Percentiles rank a stretch among this genome's conserved stretches.
Conservation (phyloP, 1,139 yeast genomes). For the Kluyveromyces sp. region DNA sequence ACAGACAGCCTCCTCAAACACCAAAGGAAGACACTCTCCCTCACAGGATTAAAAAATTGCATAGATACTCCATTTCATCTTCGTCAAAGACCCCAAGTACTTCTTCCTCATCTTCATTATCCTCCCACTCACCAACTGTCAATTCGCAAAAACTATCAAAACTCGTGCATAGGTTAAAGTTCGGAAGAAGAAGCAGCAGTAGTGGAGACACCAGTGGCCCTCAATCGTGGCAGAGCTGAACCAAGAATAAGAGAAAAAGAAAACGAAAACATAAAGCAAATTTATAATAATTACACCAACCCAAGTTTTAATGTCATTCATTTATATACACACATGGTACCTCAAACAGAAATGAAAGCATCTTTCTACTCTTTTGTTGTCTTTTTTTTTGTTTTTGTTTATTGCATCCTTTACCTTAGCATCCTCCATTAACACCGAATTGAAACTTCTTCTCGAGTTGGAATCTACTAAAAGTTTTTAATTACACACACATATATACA, state of each 20-base stretch:
- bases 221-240: slow-evolving; percentile 3
- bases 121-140: slow-evolving; percentile 5
- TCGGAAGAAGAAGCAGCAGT: slow-evolving; percentile 10
- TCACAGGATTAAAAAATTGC: background rate
- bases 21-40: background rate
- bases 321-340: no score
- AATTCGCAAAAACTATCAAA: slow-evolving; percentile 9
- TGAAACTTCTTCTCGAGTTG: no score
- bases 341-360: no score
- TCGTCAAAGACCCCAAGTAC: slow-evolving; percentile 4
- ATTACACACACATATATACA: no score
- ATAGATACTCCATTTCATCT: slow-evolving; percentile 8
- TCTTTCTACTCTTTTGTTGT: no score
- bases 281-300: background rate
- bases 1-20: background rate
- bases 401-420: no score
- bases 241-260: no score
- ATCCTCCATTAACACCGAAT: no score
- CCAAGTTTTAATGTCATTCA: no score
- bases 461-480: no score
- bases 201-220: slow-evolving; percentile 7
- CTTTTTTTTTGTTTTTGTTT: no score
- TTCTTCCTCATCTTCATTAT: slow-evolving; percentile 3
- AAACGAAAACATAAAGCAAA: background rate
- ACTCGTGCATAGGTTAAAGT: slow-evolving; percentile 9